Percentiles rank a stretch among this genome's conserved stretches.
These are phyloP conservation scores for Capsicum baccatum DNA, from an alignment of 257 asterid genomes.

Conservation along the genomic window DNA sequence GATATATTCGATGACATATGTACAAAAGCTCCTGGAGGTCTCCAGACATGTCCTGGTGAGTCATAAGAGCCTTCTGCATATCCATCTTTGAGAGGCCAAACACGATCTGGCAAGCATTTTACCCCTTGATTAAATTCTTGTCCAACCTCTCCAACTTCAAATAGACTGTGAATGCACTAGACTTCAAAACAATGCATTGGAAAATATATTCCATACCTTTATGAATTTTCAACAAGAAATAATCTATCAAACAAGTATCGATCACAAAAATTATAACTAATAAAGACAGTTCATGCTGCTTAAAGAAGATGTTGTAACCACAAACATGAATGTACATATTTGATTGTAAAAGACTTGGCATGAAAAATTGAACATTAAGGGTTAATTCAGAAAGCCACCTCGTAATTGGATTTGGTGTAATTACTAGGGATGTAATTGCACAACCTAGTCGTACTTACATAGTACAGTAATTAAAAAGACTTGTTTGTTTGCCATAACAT, in stretches of 20 bases:
- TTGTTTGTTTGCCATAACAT: neutral
- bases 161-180: conserved; percentile 51
- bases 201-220: conserved; percentile 10
- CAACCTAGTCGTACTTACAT: neutral
- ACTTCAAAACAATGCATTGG: conserved; percentile 38
- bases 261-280: neutral
- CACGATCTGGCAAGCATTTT: conserved; percentile 46
- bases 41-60: conserved; percentile 50
- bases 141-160: conserved; percentile 54
- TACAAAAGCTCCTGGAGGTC: conserved; percentile 42
- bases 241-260: neutral
- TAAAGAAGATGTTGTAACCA: neutral
- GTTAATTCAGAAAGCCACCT: neutral
- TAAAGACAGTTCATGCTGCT: neutral
- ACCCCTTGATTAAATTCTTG: conserved; percentile 47
- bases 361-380: neutral
- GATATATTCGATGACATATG: conserved; percentile 69
- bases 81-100: conserved; percentile 59
- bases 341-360: neutral
- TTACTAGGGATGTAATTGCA: neutral
- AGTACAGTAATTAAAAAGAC: neutral
- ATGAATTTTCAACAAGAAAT: conserved; percentile 21
- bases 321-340: neutral
- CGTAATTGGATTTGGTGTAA: neutral
- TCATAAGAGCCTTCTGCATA: conserved; percentile 43